phyloP scores from a whole-genome alignment of 345 rosid genomes.

The Populus euphratica region DNA sequence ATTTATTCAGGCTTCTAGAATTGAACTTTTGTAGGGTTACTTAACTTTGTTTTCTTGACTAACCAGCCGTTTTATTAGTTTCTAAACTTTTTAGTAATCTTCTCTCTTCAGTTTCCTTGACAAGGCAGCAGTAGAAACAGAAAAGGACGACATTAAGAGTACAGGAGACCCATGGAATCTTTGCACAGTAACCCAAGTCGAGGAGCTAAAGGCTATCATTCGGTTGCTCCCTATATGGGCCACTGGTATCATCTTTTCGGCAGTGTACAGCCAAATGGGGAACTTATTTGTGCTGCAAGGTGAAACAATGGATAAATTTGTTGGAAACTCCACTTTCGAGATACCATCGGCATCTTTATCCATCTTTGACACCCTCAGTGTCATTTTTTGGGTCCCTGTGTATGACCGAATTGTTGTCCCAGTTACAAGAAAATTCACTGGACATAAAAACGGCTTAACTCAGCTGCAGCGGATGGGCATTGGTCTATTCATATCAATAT shows the following conservation, averaged over 20 bases:
- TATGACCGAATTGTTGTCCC: conserved; percentile 38
- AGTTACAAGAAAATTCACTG: conserved; percentile 28
- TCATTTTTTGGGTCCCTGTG: conserved; percentile 40
- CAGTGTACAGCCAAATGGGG: conserved; percentile 37
- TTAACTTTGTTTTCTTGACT: not conserved
- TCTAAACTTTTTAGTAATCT: not conserved
- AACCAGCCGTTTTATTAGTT: not conserved
- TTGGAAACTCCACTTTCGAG: conserved; percentile 22
- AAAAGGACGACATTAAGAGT: conserved; percentile 18
- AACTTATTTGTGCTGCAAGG: conserved; percentile 41
- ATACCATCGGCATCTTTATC: conserved; percentile 40
- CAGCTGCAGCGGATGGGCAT: conserved; percentile 45
- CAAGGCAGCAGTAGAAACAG: conserved; percentile 39
- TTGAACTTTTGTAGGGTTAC: not conserved
- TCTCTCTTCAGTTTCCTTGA: conserved; percentile 34
- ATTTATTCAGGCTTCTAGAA: not conserved
- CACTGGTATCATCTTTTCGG: conserved; percentile 34
- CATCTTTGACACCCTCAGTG: conserved; percentile 37
- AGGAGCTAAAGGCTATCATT: conserved; percentile 39
- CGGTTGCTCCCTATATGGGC: conserved; percentile 43
- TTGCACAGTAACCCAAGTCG: conserved; percentile 47
- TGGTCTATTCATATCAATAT: conserved; percentile 39
- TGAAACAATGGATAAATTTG: conserved; percentile 23
- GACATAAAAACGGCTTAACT: conserved; percentile 28
- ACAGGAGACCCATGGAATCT: conserved; percentile 32